Conservation (phyloP, 768 basidiomycete genomes). For the Mycena rosella region DNA sequence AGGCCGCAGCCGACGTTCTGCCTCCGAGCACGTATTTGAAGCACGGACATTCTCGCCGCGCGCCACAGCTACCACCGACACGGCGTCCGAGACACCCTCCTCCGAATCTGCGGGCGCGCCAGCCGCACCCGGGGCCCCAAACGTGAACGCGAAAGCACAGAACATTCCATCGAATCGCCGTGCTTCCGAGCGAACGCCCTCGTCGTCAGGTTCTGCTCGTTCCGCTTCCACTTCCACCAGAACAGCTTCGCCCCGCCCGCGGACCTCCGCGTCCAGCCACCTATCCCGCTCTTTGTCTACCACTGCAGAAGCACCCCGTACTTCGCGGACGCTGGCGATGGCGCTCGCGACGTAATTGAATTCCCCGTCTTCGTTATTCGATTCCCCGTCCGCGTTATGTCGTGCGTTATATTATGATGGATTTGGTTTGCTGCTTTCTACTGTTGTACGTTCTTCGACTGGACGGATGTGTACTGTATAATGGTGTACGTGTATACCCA, state of each 20-base stretch:
- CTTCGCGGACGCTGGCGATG: constrained; percentile 7
- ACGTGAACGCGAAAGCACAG: not conserved
- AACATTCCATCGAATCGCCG: constrained; percentile 16
- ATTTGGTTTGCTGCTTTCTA: not conserved
- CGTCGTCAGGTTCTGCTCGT: constrained; percentile 19
- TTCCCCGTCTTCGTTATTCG: too few relatives aligned
- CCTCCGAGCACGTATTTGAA: constrained; percentile 17
- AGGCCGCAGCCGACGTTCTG: constrained; percentile 16
- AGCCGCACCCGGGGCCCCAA: not conserved
- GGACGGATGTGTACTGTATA: not conserved
- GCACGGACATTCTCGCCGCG: not conserved
- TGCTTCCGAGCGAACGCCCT: constrained; percentile 19
- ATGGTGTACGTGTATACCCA: not conserved
- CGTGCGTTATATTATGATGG: not conserved
- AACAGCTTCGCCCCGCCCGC: constrained; percentile 8
- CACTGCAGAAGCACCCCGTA: constrained; percentile 4
- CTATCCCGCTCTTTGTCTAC: constrained; percentile 6
- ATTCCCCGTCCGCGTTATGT: not conserved
- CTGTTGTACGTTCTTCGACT: not conserved
- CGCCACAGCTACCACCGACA: not conserved
- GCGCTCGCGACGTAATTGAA: constrained; percentile 5
- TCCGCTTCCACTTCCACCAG: too few relatives aligned
- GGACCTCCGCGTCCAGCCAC: constrained; percentile 1
- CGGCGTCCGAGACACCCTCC: not conserved
- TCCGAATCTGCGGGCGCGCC: not conserved